phyloP scores from a whole-genome alignment of 495 filamentous ascomycete genomes.

The Oidiodendron maius region DNA sequence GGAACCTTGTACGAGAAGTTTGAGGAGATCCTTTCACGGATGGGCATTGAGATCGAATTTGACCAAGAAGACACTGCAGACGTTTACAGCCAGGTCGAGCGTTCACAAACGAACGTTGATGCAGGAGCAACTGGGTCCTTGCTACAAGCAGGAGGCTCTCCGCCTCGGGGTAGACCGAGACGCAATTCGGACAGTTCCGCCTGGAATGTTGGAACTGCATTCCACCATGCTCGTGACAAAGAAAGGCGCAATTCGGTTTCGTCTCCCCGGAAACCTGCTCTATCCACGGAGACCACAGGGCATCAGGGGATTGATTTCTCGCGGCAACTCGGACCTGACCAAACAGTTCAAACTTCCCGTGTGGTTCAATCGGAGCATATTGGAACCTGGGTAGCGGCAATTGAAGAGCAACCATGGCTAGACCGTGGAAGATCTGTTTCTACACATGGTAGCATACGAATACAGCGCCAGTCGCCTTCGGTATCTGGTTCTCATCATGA shows the following conservation, averaged over 20 bases:
- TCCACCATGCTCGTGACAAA: neutral
- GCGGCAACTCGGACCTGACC: neutral
- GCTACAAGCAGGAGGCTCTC: neutral
- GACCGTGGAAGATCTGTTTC: constrained; percentile 15
- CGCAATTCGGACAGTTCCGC: constrained; percentile 23
- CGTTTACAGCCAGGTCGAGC: constrained; percentile 7
- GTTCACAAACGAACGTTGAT: constrained; percentile 2
- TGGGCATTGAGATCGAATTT: constrained; percentile 64
- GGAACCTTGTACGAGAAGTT: constrained; percentile 58
- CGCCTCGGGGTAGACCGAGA: constrained; percentile 7
- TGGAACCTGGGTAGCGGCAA: constrained; percentile 15
- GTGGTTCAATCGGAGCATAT: neutral
- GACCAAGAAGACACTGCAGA: constrained; percentile 34
- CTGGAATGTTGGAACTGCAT: constrained; percentile 12
- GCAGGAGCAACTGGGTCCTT: neutral
- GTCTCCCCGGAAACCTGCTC: neutral
- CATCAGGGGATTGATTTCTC: neutral
- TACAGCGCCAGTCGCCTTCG: constrained; percentile 13
- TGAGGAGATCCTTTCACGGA: constrained; percentile 52
- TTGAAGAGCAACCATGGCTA: neutral
- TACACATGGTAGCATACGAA: constrained; percentile 20
- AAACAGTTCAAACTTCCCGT: neutral
- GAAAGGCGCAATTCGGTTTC: constrained; percentile 14
- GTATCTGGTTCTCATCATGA: neutral
- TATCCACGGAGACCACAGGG: neutral